Conservation (phyloP, 768 basidiomycete genomes). For the Pleurotus cornucopiae region DNA sequence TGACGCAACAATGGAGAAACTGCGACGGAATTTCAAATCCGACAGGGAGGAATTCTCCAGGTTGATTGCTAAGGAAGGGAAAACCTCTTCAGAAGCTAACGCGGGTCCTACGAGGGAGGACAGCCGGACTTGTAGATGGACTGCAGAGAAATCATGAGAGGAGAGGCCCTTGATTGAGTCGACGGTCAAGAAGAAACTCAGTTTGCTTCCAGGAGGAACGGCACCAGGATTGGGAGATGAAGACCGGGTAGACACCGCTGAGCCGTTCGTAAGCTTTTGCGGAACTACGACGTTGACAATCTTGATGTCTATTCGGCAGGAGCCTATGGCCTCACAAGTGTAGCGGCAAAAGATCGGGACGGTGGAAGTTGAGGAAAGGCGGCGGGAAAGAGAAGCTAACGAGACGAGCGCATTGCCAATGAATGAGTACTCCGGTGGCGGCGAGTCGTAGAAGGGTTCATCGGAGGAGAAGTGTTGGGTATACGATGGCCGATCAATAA, state of each 20-base stretch:
- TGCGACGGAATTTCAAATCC: slow-evolving; percentile 79
- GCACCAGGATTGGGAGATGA: slow-evolving; percentile 69
- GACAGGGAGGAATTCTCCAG: slow-evolving; percentile 67
- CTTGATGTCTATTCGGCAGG: slow-evolving; percentile 84
- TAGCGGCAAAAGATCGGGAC: slow-evolving; percentile 92
- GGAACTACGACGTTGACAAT: slow-evolving; percentile 67
- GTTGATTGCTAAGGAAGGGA: slow-evolving; percentile 71
- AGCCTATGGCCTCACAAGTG: slow-evolving; percentile 93
- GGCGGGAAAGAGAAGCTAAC: slow-evolving; percentile 74
- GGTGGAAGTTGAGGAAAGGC: slow-evolving; percentile 67
- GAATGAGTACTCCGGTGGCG: slow-evolving; percentile 87
- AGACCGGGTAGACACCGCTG: slow-evolving; percentile 64
- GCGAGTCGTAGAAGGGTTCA: slow-evolving; percentile 88
- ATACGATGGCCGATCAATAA: slow-evolving; percentile 89
- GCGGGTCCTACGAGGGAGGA: slow-evolving; percentile 81
- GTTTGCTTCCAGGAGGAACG: slow-evolving; percentile 72
- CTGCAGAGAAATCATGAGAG: slow-evolving; percentile 80
- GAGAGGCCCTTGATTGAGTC: slow-evolving; percentile 88
- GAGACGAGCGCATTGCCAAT: slow-evolving; percentile 85
- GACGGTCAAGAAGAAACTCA: slow-evolving; percentile 80
- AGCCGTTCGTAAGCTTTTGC: slow-evolving; percentile 55
- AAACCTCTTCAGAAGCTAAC: slow-evolving; percentile 73
- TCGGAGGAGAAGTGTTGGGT: slow-evolving; percentile 92
- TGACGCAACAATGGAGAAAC: slow-evolving; percentile 74
- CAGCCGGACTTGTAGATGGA: slow-evolving; percentile 85